Conservation (phyloP, 768 basidiomycete species). For the Lactarius sanguifluus region DNA sequence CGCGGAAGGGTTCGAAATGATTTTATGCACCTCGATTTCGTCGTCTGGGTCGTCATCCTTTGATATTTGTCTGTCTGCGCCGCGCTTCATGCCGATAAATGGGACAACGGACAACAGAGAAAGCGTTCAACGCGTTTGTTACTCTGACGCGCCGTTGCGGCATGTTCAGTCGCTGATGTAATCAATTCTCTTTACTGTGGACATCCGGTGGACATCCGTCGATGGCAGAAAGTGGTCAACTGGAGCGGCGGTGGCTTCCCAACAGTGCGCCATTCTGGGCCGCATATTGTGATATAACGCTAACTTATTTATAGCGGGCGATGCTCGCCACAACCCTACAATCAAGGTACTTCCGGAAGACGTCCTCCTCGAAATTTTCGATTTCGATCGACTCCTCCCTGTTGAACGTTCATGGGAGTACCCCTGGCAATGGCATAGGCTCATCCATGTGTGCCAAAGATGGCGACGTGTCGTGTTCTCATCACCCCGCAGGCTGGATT, state of each 20-base stretch:
- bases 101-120: not conserved
- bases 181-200: not conserved
- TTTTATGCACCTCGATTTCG: conserved; percentile 35
- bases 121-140: conserved; percentile 8
- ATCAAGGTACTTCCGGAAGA: not conserved
- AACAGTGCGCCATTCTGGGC: not conserved
- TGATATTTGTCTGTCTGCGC: conserved; percentile 67
- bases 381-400: not conserved
- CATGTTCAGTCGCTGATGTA: conserved; percentile 18
- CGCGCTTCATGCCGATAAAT: conserved; percentile 59
- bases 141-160: conserved; percentile 10
- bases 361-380: conserved; percentile 1
- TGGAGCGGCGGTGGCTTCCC: not conserved
- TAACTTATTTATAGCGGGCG: not conserved
- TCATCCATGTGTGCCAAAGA: not conserved
- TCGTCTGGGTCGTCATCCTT: conserved; percentile 53
- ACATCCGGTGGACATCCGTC: too few relatives aligned
- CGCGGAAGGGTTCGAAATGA: not conserved
- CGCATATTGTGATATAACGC: not conserved
- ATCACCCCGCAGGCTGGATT: not conserved
- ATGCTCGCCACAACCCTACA: not conserved
- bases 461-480: conserved; percentile 3
- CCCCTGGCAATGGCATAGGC: not conserved
- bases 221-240: not conserved
- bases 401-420: not conserved